Conservation (phyloP, 208 protist species). For the Tritrichomonas musculus region DNA sequence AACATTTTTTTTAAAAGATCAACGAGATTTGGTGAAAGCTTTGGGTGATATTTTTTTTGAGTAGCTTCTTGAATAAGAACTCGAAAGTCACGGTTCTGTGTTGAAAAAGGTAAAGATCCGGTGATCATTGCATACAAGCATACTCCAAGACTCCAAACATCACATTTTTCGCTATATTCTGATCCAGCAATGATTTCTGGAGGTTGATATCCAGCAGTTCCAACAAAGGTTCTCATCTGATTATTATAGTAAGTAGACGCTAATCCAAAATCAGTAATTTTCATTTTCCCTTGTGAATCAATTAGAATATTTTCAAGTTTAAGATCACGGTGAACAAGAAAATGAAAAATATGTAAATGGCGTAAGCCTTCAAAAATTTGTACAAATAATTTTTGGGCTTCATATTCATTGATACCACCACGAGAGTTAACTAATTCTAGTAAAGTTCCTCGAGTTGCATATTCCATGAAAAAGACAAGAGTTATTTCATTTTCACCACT, state of each 20-base stretch:
- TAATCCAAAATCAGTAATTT: slow-evolving; percentile 1
- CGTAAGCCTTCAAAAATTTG: not conserved
- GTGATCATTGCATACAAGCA: slow-evolving; percentile 15
- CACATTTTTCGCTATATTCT: slow-evolving; percentile 32
- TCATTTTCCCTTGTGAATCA: not conserved
- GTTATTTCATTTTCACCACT: too few species aligned
- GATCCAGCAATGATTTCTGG: slow-evolving; percentile 39
- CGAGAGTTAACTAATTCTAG: not conserved
- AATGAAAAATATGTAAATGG: slow-evolving; percentile 1
- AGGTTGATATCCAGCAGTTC: slow-evolving; percentile 43
- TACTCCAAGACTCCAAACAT: slow-evolving; percentile 37
- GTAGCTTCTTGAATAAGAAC: not conserved
- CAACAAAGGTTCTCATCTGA: slow-evolving; percentile 11
- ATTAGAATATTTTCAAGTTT: slow-evolving; percentile 30
- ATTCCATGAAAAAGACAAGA: slow-evolving; percentile 24
- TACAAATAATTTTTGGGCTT: not conserved
- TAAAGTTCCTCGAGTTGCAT: not conserved
- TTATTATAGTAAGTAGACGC: not conserved
- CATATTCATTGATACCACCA: not conserved
- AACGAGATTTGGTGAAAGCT: not conserved
- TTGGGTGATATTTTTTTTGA: not conserved
- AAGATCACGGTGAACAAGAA: slow-evolving; percentile 25
- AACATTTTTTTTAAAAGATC: not conserved
- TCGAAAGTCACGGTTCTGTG: not conserved
- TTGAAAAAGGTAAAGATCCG: not conserved